A percentile compares a stretch with the other conserved stretches of the same genome.
phyloP scores from a whole-genome alignment of 176 grass and related monocot genomes.

The Aegilops longissima region DNA sequence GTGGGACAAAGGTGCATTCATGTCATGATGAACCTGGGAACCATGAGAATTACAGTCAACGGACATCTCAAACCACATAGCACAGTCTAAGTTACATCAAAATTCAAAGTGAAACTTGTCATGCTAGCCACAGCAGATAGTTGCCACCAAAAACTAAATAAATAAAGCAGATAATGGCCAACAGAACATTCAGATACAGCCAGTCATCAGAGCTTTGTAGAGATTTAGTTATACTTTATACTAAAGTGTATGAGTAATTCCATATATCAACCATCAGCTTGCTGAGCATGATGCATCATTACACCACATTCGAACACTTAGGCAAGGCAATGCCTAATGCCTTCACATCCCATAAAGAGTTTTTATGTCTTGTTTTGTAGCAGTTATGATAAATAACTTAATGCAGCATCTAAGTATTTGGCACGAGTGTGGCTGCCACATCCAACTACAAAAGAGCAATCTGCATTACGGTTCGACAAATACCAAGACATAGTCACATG shows the following conservation, averaged over 20 bases:
- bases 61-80: constrained; percentile 5
- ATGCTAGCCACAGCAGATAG: neutral
- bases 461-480: neutral
- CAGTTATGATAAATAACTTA: neutral
- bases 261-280: neutral
- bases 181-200: neutral
- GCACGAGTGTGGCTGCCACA: neutral
- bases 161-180: neutral
- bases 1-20: constrained; percentile 83
- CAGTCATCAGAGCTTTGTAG: neutral
- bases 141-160: neutral
- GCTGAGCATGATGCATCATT: neutral
- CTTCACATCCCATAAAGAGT: neutral
- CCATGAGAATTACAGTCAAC: constrained; percentile 24
- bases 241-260: neutral
- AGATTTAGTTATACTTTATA: constrained; percentile 5
- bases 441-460: too few relatives aligned
- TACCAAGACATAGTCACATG: neutral
- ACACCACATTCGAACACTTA: neutral
- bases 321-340: neutral
- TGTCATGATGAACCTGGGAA: constrained; percentile 86
- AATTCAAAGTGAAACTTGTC: neutral
- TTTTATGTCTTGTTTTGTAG: neutral
- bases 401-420: neutral
- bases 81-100: constrained; percentile 8